Evolutionary conservation across 1,284 basidiomycete species (phyloP).

Genomic region (Hypsizygus ulmarius): DNA sequence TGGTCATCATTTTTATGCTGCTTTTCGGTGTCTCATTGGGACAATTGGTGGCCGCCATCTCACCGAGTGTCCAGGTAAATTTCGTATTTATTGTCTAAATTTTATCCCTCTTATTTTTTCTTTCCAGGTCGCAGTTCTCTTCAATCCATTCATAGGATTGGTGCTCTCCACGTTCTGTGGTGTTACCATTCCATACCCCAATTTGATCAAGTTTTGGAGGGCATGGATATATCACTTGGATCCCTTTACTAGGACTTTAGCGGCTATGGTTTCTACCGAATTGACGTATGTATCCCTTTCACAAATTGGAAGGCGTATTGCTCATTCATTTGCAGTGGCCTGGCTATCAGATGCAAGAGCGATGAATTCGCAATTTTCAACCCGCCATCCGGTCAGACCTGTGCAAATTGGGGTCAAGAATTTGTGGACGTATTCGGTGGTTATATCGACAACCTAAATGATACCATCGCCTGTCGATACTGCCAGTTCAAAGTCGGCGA

Average conservation of each 20-base stretch:
- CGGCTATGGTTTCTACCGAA: constrained; percentile 77
- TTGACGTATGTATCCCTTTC: constrained; percentile 52
- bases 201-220: constrained; percentile 70
- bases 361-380: constrained; percentile 69
- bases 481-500: constrained; percentile 72
- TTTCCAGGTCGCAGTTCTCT: constrained; percentile 65
- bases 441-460: constrained; percentile 75
- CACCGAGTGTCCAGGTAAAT: constrained; percentile 64
- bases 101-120: not conserved
- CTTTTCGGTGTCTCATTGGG: constrained; percentile 81
- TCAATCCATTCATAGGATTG: constrained; percentile 76
- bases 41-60: constrained; percentile 73
- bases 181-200: constrained; percentile 75
- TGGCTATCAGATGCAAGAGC: constrained; percentile 62
- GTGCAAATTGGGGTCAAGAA: constrained; percentile 63
- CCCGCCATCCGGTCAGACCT: constrained; percentile 77
- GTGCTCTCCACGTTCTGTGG: constrained; percentile 75
- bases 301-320: not conserved
- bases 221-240: constrained; percentile 72
- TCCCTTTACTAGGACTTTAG: constrained; percentile 73
- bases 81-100: not conserved
- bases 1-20: constrained; percentile 70
- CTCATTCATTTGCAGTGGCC: constrained; percentile 43
- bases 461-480: constrained; percentile 64
- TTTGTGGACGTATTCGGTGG: constrained; percentile 69